Evolutionary conservation across 176 grass and related monocot genomes (phyloP), one percentile per base, ranked within the genome.

Genomic region (Aegilops longissima): DNA sequence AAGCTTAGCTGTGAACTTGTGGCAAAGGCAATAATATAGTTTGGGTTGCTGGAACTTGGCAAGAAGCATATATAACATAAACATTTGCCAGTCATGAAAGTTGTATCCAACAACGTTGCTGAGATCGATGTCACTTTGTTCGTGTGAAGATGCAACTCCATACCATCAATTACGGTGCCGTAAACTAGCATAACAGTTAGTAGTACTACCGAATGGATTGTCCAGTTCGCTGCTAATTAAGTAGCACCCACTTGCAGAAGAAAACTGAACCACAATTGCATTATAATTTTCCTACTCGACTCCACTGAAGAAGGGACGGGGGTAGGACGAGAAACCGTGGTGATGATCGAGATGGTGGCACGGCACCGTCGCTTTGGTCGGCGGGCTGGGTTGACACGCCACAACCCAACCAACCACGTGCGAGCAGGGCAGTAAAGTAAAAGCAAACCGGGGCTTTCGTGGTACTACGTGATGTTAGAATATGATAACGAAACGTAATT

Each of bases 311-410:
- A 36, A 49, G 35, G 12, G 21, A 35, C 35, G 35, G 12, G 27
- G 40, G 5, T 18, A 39, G 2, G 56, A n/a, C 3, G 80, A 79
- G 35, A 76, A 73, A 4, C 58, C 64, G 65, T 42, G 36, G 9
- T 14, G 73, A 39, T 61, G 72, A 29, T 49, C 1, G 13, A 10
- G 73, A 21, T 63, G 52, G 65, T 36, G 17, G 71, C 68, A 63
- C 61, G 27, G 20, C 67, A 34, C 78, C 51, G 63, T 81, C 23
- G 54, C 54, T 82, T 51, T 86, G 73, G 78, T 79, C 65, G 52
- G 51, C 39, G 23, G 16, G 27, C 12, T 2, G 73, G 33, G 44
- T 31, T 42, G 49, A 61, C 51, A 70, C 47, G 47, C 35, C 51
- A 54, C 9, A 56, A 5, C 23, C 70, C 10, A 52, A 70, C 42